phyloP scores from a whole-genome alignment of 1,139 yeast species.

The Yamadazyma dendronema region DNA sequence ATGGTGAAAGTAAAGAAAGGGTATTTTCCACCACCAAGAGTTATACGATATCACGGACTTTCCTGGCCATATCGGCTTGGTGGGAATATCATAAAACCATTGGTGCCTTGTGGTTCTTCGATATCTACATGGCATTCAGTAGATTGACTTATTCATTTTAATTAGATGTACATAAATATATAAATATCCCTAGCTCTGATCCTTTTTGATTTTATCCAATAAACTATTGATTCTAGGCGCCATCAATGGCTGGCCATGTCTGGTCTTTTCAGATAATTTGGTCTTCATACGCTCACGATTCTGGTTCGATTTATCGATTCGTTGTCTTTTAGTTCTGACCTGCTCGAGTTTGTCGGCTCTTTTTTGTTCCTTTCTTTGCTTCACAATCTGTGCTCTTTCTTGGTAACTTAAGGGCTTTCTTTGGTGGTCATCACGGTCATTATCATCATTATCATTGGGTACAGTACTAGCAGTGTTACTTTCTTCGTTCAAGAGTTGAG shows the following conservation, averaged over 20 bases:
- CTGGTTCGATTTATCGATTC: conserved; percentile 21
- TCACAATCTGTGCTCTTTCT: conserved; percentile 47
- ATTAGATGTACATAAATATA: not conserved
- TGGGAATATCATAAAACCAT: conserved; percentile 48
- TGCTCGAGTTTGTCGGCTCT: conserved; percentile 30
- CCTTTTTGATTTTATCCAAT: conserved; percentile 70
- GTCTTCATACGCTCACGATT: conserved; percentile 47
- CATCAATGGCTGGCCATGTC: conserved; percentile 84
- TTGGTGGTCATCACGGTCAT: conserved; percentile 16
- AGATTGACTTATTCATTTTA: not conserved
- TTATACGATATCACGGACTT: conserved; percentile 41
- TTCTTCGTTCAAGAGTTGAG: no score
- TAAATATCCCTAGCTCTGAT: conserved; percentile 17
- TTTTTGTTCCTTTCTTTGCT: conserved; percentile 41
- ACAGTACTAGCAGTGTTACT: not conserved
- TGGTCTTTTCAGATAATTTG: conserved; percentile 57
- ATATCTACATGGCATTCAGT: conserved; percentile 25
- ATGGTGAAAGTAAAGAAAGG: conserved; percentile 55
- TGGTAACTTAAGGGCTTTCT: conserved; percentile 28
- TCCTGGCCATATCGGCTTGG: conserved; percentile 44
- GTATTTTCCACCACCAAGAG: conserved; percentile 29
- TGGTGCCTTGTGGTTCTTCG: conserved; percentile 57
- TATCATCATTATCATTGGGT: conserved; percentile 9
- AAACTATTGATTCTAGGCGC: conserved; percentile 82
- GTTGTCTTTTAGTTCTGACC: conserved; percentile 23